Base-by-base conservation (phyloP, 495 filamentous ascomycete genomes). In the Chaetomium fimeti region DNA sequence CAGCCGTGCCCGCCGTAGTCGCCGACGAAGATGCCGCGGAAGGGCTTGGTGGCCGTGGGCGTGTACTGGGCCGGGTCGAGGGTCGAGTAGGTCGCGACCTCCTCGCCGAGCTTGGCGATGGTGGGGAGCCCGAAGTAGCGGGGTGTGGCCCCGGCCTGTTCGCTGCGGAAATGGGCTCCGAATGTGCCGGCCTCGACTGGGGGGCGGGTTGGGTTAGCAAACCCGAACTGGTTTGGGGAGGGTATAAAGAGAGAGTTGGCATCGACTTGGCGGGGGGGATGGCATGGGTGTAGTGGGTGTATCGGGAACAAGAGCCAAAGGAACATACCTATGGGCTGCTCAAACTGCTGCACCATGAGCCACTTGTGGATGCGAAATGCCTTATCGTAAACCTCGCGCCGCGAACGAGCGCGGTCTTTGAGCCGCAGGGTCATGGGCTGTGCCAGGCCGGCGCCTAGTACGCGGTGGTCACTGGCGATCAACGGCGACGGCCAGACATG, bases 1-100 rank as follows among this genome's bases (percentile, higher is more conserved):
- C 90, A 95, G 2, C 92, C 91, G 70, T 98, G 92, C 0, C 83
- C 86, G 15, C 86, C 87, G 70, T 95, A 97, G 70, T 97, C 92
- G 5, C 93, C 93, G 12, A 93, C 89, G 90, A 91, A 98, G 25
- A 98, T 89, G 0, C 93, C 93, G 65, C 90, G 87, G 70, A 84
- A 96, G 1, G 91, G 93, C 72, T 91, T 91, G 47, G 86, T 79
- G n/a, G 74, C 72, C 0, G 91, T 93, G 0, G 92, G 91, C 0
- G 86, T 92, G 70, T 94, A 97, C 25, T 87, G 71, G 5, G 75
- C 78, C 16, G 84, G 82, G 61, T 89, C 85, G 3, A 98, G 80
- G 0, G 93, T 92, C 16, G 89, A 82, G 66, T 87, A 97, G 1
- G 90, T 96, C 32, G 84, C 78, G 28, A 93, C 75, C 16, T 87